Evolutionary conservation across 2,329 filamentous ascomycete species (phyloP).

Genomic region (Clathrospora elynae): DNA sequence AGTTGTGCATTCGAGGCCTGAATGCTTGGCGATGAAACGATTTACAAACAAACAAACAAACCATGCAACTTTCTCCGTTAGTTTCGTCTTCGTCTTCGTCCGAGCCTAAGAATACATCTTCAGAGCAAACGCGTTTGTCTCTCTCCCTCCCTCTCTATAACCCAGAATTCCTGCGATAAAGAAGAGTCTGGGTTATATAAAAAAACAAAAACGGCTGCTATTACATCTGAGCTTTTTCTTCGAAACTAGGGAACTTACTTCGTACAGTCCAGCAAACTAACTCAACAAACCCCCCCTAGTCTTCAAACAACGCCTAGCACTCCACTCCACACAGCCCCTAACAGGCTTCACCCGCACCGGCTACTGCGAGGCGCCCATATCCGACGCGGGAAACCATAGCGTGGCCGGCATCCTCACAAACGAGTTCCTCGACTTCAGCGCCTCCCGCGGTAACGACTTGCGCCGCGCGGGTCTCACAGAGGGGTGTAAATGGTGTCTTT

Average conservation of each 20-base stretch:
- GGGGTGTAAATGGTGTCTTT: slow-evolving; percentile 68
- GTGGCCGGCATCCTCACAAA: slow-evolving; percentile 63
- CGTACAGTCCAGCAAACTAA: slow-evolving; percentile 6
- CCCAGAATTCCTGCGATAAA: too few species aligned
- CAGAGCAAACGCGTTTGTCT: too few species aligned
- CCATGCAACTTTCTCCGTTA: too few species aligned
- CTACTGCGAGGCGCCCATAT: slow-evolving; percentile 61
- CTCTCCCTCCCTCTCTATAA: too few species aligned
- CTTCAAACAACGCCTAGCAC: slow-evolving; percentile 62
- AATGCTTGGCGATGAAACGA: too few species aligned
- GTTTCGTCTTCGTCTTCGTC: too few species aligned
- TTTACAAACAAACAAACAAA: too few species aligned
- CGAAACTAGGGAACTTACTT: too few species aligned
- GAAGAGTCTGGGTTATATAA: too few species aligned
- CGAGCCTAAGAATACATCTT: too few species aligned
- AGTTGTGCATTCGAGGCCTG: slow-evolving; percentile 1
- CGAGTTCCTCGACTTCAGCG: slow-evolving; percentile 66
- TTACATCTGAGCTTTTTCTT: too few species aligned
- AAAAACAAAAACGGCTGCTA: too few species aligned
- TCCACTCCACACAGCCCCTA: slow-evolving; percentile 63
- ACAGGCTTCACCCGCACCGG: slow-evolving; percentile 67
- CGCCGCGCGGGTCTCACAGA: slow-evolving; percentile 59
- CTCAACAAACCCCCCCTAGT: slow-evolving; percentile 46
- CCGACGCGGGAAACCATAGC: slow-evolving; percentile 64
- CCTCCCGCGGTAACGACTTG: slow-evolving; percentile 64